Base-by-base conservation (phyloP, 768 basidiomycete species). In the Auriscalpium orientale region DNA sequence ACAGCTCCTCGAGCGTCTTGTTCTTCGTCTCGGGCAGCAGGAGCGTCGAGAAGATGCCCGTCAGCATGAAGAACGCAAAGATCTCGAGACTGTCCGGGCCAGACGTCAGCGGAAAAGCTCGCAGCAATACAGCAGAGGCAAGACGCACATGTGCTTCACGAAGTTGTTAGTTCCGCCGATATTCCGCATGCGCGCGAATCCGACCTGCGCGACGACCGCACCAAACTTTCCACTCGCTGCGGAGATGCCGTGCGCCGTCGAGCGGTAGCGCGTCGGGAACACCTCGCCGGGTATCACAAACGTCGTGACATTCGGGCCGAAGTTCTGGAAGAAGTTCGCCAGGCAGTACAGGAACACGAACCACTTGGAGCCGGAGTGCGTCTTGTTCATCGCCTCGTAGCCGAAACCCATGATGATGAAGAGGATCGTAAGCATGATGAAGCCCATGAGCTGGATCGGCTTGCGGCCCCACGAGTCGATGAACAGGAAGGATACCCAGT, bases 321-420 rank as follows among this genome's bases (percentile, higher is more conserved):
- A 92, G 72, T 92, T 92, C 74, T 89, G 86, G 85, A 91, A 90
- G 74, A 91, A 91, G 67, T 89, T 87, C 63, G 89, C 80, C n/a
- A 93, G 74, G 67, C 89, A 89, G 74, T 92, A 93, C 28, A 90
- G 79, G 73, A 87, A 85, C 49, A 90, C 83, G 67, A 93, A 91
- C 2, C 76, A 88, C 37, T 81, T 80, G 15, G 49, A 76, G 18
- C 72, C 67, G 2, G 67, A 11, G 2, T 61, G 4, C 1, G 75
- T 78, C 34, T 76, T 74, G 49, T 47, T 83, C 53, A 84, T 75
- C 62, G 73, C 76, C 66, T 86, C 75, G 60, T 79, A 89, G 15
- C 72, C 84, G 67, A 89, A 89, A 59, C 87, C 86, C 80, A 91
- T 82, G 63, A 80, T 72, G 62, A 83, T 35, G 68, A 90, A 89